phyloP scores from a whole-genome alignment of 2,329 filamentous ascomycete genomes.

The Microdochium nivale region DNA sequence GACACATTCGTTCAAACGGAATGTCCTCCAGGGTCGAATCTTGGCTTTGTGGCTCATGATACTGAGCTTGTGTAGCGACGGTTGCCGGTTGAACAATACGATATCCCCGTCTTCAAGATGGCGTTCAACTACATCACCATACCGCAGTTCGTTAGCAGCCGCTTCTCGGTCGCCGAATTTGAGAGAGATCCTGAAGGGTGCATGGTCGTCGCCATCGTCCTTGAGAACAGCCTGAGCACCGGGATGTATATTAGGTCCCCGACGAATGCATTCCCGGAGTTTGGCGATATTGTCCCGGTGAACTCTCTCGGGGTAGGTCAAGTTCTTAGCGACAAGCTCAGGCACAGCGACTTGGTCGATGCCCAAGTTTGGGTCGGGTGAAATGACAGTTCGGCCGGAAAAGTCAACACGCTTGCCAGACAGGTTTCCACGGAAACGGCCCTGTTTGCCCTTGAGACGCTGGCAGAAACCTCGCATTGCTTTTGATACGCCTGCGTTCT shows the following conservation, averaged over 20 bases:
- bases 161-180: slow-evolving; percentile 64
- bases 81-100: slow-evolving; percentile 95
- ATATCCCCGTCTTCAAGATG: slow-evolving; percentile 94
- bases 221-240: slow-evolving; percentile 79
- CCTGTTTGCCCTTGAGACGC: slow-evolving; percentile 92
- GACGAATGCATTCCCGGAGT: slow-evolving; percentile 62
- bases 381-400: slow-evolving; percentile 94
- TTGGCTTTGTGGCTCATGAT: slow-evolving; percentile 95
- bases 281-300: slow-evolving; percentile 81
- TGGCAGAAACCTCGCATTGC: slow-evolving; percentile 91
- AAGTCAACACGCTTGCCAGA: slow-evolving; percentile 99
- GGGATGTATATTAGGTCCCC: slow-evolving; percentile 72
- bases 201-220: slow-evolving; percentile 40
- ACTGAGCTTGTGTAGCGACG: slow-evolving; percentile 95
- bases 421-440: slow-evolving; percentile 91
- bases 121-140: slow-evolving; percentile 86
- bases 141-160: slow-evolving; percentile 64
- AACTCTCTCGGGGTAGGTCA: slow-evolving; percentile 90
- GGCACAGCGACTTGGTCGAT: slow-evolving; percentile 94
- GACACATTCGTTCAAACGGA: slow-evolving; percentile 95
- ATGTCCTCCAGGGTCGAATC: slow-evolving; percentile 89
- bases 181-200: slow-evolving; percentile 59
- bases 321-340: slow-evolving; percentile 83
- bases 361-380: slow-evolving; percentile 86
- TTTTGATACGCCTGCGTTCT: slow-evolving; percentile 80